Conservation (phyloP, 192 early-diverging fungal genomes). For the Podochytrium sp. region DNA sequence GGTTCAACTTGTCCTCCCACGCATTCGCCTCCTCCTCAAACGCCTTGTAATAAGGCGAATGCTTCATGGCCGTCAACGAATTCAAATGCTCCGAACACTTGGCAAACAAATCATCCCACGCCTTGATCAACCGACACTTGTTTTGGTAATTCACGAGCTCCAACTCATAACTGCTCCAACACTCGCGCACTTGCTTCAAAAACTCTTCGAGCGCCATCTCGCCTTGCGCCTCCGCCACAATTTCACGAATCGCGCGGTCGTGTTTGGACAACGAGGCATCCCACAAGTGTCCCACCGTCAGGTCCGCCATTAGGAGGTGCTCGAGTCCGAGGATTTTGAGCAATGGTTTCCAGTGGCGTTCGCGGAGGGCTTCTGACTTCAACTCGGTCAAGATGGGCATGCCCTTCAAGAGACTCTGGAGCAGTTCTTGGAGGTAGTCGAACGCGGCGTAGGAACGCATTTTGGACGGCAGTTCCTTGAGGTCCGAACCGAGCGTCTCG, state of each 20-base stretch:
- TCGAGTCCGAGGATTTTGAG: constrained; percentile 83
- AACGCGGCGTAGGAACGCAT: constrained; percentile 98
- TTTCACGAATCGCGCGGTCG: constrained; percentile 83
- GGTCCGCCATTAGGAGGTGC: constrained; percentile 70
- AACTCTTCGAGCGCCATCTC: constrained; percentile 99
- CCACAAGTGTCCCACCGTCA: constrained; percentile 96
- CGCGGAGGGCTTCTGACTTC: constrained; percentile 94
- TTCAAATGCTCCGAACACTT: constrained; percentile 95
- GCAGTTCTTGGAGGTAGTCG: constrained; percentile 87
- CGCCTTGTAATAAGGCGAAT: constrained; percentile 95
- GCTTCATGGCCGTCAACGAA: constrained; percentile 94
- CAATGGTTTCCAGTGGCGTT: constrained; percentile 96
- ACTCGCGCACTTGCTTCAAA: constrained; percentile 87
- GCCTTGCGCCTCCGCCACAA: constrained; percentile 92
- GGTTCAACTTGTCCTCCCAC: constrained; percentile 98
- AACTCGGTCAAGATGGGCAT: constrained; percentile 84
- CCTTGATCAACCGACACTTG: constrained; percentile 93
- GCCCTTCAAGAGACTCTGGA: constrained; percentile 79
- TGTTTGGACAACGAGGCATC: constrained; percentile 89
- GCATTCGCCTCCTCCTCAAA: constrained; percentile 95
- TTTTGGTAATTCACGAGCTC: constrained; percentile 98
- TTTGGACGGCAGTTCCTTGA: constrained; percentile 93
- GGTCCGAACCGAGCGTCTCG: constrained; percentile 76
- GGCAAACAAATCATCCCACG: constrained; percentile 98
- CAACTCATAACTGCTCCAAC: constrained; percentile 89